Percentiles rank a stretch among this genome's conserved stretches.
These are phyloP conservation scores for Cladosporium velox DNA, from an alignment of 2,329 filamentous ascomycete genomes.

Conservation along the genomic window DNA sequence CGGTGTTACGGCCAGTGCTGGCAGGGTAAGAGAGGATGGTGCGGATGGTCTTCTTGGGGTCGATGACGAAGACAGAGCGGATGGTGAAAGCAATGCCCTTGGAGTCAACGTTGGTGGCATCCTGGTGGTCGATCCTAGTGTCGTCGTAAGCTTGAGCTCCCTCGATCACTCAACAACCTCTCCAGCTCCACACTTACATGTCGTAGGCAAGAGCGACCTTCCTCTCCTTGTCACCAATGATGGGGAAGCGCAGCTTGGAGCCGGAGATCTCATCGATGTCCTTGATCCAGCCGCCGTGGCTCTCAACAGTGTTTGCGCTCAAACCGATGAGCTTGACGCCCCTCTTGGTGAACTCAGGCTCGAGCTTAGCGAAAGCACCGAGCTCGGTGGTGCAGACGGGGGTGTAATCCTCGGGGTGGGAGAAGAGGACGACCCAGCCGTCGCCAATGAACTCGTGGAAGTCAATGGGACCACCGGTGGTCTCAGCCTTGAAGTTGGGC, in stretches of 20 bases:
- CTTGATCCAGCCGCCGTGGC: slow-evolving; percentile 55
- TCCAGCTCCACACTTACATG: slow-evolving; percentile 43
- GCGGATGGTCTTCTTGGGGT: slow-evolving; percentile 65
- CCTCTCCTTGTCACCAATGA: slow-evolving; percentile 56
- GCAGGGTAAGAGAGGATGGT: slow-evolving; percentile 64
- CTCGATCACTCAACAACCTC: neutral
- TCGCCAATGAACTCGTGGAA: slow-evolving; percentile 73
- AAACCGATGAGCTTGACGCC: slow-evolving; percentile 64
- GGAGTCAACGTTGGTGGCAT: slow-evolving; percentile 60
- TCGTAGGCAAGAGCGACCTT: slow-evolving; percentile 55
- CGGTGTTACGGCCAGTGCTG: slow-evolving; percentile 59
- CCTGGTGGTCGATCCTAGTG: slow-evolving; percentile 53
- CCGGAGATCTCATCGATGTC: slow-evolving; percentile 55
- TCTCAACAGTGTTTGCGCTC: slow-evolving; percentile 53
- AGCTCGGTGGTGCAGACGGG: slow-evolving; percentile 65
- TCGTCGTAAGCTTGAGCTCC: neutral
- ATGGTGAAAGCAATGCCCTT: slow-evolving; percentile 64
- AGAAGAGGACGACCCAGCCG: slow-evolving; percentile 71
- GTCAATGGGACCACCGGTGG: slow-evolving; percentile 65
- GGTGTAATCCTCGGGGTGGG: slow-evolving; percentile 65
- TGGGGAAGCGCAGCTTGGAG: slow-evolving; percentile 52
- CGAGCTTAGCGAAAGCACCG: slow-evolving; percentile 64
- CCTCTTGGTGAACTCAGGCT: slow-evolving; percentile 64
- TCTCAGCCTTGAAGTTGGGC: slow-evolving; percentile 70
- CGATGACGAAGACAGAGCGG: slow-evolving; percentile 66